phyloP scores from a whole-genome alignment of 495 filamentous ascomycete species.

The Clavariopsis aquatica region DNA sequence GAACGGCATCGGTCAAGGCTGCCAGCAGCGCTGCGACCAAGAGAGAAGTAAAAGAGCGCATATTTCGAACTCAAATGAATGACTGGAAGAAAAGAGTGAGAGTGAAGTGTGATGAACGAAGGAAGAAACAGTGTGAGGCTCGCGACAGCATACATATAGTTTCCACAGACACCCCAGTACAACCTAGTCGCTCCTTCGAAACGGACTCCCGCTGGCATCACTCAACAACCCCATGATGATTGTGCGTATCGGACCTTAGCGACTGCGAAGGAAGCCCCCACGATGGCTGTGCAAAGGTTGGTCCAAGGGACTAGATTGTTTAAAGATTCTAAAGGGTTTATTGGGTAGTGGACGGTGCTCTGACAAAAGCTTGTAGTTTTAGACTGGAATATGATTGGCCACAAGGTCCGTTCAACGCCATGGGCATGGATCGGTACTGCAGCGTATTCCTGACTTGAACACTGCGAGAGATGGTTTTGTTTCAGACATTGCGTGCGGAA shows the following conservation, averaged over 20 bases:
- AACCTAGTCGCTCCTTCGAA: background rate
- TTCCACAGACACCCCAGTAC: background rate
- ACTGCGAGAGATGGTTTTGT: background rate
- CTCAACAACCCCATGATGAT: background rate
- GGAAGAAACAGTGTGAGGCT: background rate
- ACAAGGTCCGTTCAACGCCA: background rate
- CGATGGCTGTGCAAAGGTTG: background rate
- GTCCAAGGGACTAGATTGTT: background rate
- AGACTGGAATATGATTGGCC: background rate
- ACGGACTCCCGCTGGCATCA: background rate
- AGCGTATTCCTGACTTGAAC: no score
- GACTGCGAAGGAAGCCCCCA: background rate
- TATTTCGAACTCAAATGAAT: conserved; percentile 3
- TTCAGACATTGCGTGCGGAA: background rate
- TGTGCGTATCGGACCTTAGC: background rate
- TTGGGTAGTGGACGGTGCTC: background rate
- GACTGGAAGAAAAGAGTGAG: conserved; percentile 14
- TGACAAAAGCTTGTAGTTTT: background rate
- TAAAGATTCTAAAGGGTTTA: background rate
- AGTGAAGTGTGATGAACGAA: background rate
- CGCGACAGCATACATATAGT: background rate
- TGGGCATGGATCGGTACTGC: background rate
- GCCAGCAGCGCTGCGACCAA: conserved; percentile 19
- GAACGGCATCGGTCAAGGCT: conserved; percentile 13
- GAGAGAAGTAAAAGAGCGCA: conserved; percentile 20